Base-by-base conservation (phyloP, 2,329 filamentous ascomycete genomes). In the Gaeumannomyces tritici region DNA sequence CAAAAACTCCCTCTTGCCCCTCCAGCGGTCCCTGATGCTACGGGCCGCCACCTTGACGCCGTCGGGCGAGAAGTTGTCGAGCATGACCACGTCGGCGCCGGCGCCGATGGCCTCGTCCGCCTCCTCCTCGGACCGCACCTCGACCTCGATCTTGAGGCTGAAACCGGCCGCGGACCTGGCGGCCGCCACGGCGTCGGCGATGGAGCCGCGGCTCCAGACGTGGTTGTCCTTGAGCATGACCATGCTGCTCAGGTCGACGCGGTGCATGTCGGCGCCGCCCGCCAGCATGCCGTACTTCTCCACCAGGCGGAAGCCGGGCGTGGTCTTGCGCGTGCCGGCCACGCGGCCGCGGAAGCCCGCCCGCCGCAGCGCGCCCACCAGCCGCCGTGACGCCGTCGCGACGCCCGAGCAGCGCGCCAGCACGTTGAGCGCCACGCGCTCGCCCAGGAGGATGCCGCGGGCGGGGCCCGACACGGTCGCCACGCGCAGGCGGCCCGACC, bases 211-310 rank as follows among this genome's bases (percentile, higher is more conserved):
- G 65, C 91, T 91, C 89, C 93, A 97, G 63, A 99, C 89, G 76
- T 99, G 95, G 76, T 99, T 99, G 76, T 99, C 95, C 79, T 99
- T 99, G 67, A 99, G 82, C 95, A 99, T 99, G 63, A 93, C 93
- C 95, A 99, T 98, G 66, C 88, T 85, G 73, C 87, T 90, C 63
- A 99, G 80, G 73, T 99, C 95, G 76, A 96, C 91, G 35, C 95
- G 82, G 75, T 99, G 95, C 3, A 88, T 85, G 76, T 99, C 95
- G 21, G 91, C 93, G 13, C 95, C 95, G 63, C 93, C 95, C 21
- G 96, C 89, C 27, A 97, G 79, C 89, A 99, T 97, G 68, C 92
- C 95, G 75, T 99, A 99, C 78, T 99, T 99, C 76, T 99, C 95
- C 12, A 98, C 93, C 5, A 98, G 79, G 13, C 95, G 83, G 77